These are phyloP conservation scores for Hymenoscyphus scutula DNA, from an alignment of 2,329 filamentous ascomycete species.

Conservation along the genomic window DNA sequence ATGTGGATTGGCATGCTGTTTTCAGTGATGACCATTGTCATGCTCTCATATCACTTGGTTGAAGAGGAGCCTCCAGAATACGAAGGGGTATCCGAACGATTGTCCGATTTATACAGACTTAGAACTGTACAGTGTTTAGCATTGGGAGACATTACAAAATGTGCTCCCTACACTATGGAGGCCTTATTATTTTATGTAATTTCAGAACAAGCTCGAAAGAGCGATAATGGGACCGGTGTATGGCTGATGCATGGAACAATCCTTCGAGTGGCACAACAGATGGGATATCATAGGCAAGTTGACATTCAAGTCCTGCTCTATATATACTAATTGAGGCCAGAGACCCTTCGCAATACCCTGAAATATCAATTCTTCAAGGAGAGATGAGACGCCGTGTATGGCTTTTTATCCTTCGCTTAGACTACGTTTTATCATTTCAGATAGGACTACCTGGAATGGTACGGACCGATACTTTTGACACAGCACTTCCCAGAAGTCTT, in stretches of 20 bases:
- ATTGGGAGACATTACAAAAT: conserved; percentile 72
- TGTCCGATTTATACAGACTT: conserved; percentile 62
- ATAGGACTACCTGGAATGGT: conserved; percentile 60
- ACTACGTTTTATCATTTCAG: conserved; percentile 73
- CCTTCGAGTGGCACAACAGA: conserved; percentile 49
- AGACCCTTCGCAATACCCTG: conserved; percentile 70
- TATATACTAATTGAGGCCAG: conserved; percentile 43
- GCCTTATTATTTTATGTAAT: conserved; percentile 71
- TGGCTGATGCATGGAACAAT: conserved; percentile 51
- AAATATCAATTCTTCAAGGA: conserved; percentile 69
- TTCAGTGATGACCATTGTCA: conserved; percentile 69
- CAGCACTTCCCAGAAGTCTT: conserved; percentile 69
- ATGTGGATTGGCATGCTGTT: conserved; percentile 80
- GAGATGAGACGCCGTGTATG: conserved; percentile 68
- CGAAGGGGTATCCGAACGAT: conserved; percentile 53
- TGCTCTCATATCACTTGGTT: conserved; percentile 72
- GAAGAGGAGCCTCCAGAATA: conserved; percentile 75
- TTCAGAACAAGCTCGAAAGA: conserved; percentile 68
- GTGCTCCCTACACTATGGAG: conserved; percentile 69
- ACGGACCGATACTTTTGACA: conserved; percentile 69
- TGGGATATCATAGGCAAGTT: conserved; percentile 54
- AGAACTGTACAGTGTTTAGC: conserved; percentile 75
- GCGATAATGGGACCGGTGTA: conserved; percentile 60
- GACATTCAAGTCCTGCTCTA: neutral
- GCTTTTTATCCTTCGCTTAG: conserved; percentile 68